Conservation (phyloP, 768 basidiomycete genomes). For the Suillus fuscotomentosus region DNA sequence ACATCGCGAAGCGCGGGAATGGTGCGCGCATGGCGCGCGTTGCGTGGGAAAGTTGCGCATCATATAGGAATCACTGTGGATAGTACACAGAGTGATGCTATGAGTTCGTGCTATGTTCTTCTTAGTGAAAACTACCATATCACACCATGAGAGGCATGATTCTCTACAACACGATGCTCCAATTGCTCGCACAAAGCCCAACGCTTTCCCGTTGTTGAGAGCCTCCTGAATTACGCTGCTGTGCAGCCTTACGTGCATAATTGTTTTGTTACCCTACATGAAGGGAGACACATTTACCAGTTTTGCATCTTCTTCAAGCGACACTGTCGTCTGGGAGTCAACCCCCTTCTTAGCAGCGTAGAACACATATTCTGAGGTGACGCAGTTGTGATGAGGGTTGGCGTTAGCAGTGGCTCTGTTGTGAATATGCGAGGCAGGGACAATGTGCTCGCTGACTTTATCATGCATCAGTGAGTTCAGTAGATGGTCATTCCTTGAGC, state of each 20-base stretch:
- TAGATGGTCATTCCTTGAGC: no score
- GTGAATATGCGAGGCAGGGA: constrained; percentile 10
- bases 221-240: constrained; percentile 6
- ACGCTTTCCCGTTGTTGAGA: constrained; percentile 6
- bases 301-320: background rate
- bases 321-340: constrained; percentile 4
- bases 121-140: no score
- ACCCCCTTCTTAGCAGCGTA: background rate
- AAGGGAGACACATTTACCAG: background rate
- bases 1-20: no score
- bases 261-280: constrained; percentile 4
- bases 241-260: constrained; percentile 3
- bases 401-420: background rate
- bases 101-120: no score
- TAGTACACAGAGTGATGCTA: no score
- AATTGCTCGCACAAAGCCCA: background rate
- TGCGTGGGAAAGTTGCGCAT: no score
- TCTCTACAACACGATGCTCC: background rate
- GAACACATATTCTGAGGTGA: background rate
- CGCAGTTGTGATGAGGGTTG: constrained; percentile 4
- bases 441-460: constrained; percentile 7
- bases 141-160: no score
- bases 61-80: no score
- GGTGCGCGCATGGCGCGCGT: no score
- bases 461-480: constrained; percentile 6